Evolutionary conservation across 1,284 basidiomycete genomes (phyloP).

Genomic region (Prillingera fragicola): DNA sequence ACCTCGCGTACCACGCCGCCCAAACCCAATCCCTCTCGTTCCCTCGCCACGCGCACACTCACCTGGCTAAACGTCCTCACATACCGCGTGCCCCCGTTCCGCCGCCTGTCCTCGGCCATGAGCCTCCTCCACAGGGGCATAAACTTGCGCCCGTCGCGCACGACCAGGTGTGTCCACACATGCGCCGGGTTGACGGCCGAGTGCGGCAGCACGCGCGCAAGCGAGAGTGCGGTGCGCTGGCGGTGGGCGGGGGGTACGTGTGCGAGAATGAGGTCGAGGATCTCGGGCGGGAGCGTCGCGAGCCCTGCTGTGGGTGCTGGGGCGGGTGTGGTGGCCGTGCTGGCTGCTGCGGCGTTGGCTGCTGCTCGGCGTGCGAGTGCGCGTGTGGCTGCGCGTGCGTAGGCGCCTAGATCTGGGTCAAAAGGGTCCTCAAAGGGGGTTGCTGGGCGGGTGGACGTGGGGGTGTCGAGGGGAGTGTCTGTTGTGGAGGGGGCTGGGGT

Average conservation of each 20-base stretch:
- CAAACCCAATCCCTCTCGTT: background rate
- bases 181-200: conserved; percentile 26
- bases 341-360: background rate
- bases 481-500: no score
- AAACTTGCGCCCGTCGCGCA: conserved; percentile 26
- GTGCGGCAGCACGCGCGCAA: conserved; percentile 38
- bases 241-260: conserved; percentile 35
- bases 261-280: conserved; percentile 40
- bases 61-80: conserved; percentile 32
- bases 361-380: background rate
- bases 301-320: conserved; percentile 4
- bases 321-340: background rate
- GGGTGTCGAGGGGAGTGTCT: background rate
- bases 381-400: background rate
- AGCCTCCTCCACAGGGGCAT: conserved; percentile 33
- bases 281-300: conserved; percentile 40
- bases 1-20: background rate
- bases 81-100: conserved; percentile 5
- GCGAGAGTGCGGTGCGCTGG: conserved; percentile 38
- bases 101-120: conserved; percentile 21
- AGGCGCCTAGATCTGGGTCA: background rate
- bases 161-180: conserved; percentile 41
- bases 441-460: background rate
- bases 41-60: conserved; percentile 4
- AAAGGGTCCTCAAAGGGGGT: background rate